A percentile compares a stretch with the other conserved stretches of the same genome.
Conservation (phyloP, 2,329 filamentous ascomycete species). For the Botryosphaeria dothidea region DNA sequence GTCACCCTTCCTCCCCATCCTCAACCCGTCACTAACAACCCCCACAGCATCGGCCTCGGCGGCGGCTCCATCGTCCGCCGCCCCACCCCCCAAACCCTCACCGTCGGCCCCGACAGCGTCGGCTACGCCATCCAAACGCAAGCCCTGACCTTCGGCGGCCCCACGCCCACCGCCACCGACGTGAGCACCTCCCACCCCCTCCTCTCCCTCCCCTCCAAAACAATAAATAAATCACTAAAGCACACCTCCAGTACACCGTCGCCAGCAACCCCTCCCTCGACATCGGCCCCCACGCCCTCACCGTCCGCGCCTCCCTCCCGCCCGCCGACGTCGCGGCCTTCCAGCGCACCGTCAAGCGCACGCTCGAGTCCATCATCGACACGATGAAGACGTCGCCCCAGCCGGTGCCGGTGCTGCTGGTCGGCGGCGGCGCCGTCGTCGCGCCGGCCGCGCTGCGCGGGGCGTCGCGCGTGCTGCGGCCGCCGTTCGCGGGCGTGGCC, state of each 20-base stretch:
- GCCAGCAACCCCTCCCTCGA: slow-evolving; percentile 27
- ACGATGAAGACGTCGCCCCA: slow-evolving; percentile 58
- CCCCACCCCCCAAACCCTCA: slow-evolving; percentile 32
- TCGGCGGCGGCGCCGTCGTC: slow-evolving; percentile 59
- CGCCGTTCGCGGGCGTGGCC: slow-evolving; percentile 56
- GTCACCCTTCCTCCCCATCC: background rate
- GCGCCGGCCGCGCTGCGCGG: slow-evolving; percentile 51
- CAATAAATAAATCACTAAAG: too few relatives aligned
- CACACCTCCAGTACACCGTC: too few relatives aligned
- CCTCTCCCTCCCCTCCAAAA: too few relatives aligned
- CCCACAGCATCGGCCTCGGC: slow-evolving; percentile 51
- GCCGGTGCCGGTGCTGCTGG: slow-evolving; percentile 55
- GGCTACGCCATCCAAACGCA: slow-evolving; percentile 53
- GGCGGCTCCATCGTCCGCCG: slow-evolving; percentile 49
- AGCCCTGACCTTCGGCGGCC: slow-evolving; percentile 56
- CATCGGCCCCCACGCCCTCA: slow-evolving; percentile 24
- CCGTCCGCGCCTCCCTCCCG: background rate
- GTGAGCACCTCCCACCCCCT: too few relatives aligned
- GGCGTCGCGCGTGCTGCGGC: slow-evolving; percentile 53
- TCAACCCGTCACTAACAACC: background rate
- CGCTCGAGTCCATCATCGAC: slow-evolving; percentile 56
- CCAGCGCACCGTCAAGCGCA: slow-evolving; percentile 41
- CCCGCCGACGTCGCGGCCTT: slow-evolving; percentile 28
- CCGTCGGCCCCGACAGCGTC: slow-evolving; percentile 59
- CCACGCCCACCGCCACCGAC: slow-evolving; percentile 55